Evolutionary conservation across 345 rosid species (phyloP).

Genomic region (Syzygium grande): DNA sequence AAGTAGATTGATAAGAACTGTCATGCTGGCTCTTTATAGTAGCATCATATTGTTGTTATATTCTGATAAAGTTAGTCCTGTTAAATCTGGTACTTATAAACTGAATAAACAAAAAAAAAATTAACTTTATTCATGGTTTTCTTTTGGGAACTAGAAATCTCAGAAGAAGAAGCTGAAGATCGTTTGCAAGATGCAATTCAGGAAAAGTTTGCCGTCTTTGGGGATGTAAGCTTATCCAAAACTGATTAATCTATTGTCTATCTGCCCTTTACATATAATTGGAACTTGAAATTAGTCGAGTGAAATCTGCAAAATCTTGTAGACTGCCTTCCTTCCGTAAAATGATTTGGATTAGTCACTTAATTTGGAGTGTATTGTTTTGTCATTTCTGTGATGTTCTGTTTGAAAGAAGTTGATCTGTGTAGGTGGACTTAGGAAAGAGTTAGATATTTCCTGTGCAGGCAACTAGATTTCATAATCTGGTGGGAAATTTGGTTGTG

Average conservation of each 20-base stretch:
- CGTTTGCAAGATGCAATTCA: constrained; percentile 90
- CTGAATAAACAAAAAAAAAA: not conserved
- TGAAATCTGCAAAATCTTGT: not conserved
- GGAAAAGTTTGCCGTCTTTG: constrained; percentile 93
- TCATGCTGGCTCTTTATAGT: not conserved
- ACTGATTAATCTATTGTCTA: not conserved
- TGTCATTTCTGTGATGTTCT: not conserved
- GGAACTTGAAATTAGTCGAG: not conserved
- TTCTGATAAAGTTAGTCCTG: not conserved
- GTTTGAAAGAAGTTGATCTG: not conserved
- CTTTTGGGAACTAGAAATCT: constrained; percentile 56
- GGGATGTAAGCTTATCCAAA: constrained; percentile 57
- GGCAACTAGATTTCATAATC: not conserved
- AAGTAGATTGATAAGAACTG: not conserved
- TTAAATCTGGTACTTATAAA: not conserved
- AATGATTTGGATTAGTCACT: not conserved
- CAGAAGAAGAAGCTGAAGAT: constrained; percentile 98
- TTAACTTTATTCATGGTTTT: not conserved
- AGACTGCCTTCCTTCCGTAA: not conserved
- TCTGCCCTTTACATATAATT: not conserved
- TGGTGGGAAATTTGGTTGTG: not conserved
- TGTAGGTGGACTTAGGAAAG: not conserved
- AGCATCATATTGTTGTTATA: not conserved
- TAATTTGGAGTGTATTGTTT: not conserved
- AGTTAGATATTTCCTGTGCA: not conserved